These are phyloP conservation scores for Rubia tinctorum DNA, from an alignment of 305 asterid species.

Conservation along the genomic window DNA sequence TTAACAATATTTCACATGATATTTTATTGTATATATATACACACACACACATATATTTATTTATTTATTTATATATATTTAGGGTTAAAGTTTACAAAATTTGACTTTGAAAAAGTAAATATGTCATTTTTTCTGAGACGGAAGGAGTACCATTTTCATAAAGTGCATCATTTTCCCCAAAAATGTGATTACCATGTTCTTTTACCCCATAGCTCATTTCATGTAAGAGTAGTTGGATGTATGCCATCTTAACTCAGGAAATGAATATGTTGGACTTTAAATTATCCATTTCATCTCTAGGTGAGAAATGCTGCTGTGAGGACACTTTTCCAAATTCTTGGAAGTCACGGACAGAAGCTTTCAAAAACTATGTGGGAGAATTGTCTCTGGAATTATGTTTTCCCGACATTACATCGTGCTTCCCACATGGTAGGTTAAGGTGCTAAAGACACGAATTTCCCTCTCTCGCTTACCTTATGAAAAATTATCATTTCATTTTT, in stretches of 20 bases:
- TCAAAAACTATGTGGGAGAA: constrained; percentile 93
- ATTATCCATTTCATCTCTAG: constrained; percentile 43
- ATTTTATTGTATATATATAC: too few relatives aligned
- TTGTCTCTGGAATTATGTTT: constrained; percentile 88
- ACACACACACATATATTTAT: too few relatives aligned
- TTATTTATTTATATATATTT: too few relatives aligned
- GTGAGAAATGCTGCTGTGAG: constrained; percentile 96
- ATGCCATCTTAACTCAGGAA: constrained; percentile 15
- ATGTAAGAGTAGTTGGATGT: constrained; percentile 4
- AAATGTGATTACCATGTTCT: not conserved
- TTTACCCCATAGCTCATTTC: not conserved
- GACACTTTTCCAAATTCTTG: constrained; percentile 97
- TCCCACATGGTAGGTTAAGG: constrained; percentile 78
- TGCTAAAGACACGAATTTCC: constrained; percentile 15
- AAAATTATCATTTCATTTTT: constrained; percentile 29
- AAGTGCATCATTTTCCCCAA: not conserved
- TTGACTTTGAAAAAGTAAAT: too few relatives aligned
- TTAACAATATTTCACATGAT: too few relatives aligned
- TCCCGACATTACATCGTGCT: constrained; percentile 79
- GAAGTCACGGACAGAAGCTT: constrained; percentile 97
- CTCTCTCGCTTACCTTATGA: constrained; percentile 13
- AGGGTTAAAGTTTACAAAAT: too few relatives aligned
- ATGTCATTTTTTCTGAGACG: too few relatives aligned
- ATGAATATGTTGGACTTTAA: constrained; percentile 19
- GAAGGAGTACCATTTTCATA: not conserved